Base-by-base conservation (phyloP, 768 basidiomycete species). In the Botryobasidium botryosum region DNA sequence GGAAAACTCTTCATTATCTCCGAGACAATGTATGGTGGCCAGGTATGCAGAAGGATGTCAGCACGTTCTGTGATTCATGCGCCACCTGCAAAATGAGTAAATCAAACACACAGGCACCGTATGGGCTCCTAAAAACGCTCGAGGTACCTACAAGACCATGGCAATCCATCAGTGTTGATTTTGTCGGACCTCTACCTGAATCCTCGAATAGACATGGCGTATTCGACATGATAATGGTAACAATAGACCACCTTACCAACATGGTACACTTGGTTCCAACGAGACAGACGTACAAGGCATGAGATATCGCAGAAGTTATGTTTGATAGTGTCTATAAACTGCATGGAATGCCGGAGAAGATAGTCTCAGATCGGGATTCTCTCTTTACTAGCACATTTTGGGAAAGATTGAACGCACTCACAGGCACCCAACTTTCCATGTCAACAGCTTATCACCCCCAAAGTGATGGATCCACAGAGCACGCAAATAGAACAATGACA, bases 211-310 rank as follows among this genome's bases (percentile, higher is more conserved):
- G 53, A 10, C 32, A 49, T 21, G 53, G 57, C 2, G 32, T 20
- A 0, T 64, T 53, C 41, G 56, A 64, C 35, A 54, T 53, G 10
- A 57, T 62, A 0, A 49, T 49, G 1, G 58, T 63, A 1, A 48
- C 61, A 0, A 61, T 64, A 5, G 57, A 56, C 26, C 46, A 56
- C 13, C 54, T 45, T 4, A 54, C 52, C 0, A 32, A 44, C 0
- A 57, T 61, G 55, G 58, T 59, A 0, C 55, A 59, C 17, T n/a
- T 61, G 1, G 37, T 55, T 0, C 56, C 53, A 4, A 51, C 51
- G 1, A 47, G 50, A 20, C 51, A 53, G 25, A 53, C 44, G 6
- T 57, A 56, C 42, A 18, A 36, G 28, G 47, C 56, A 1, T 31
- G 36, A 5, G 48, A 56, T 0, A 54, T 58, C 2, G 56, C 57